phyloP scores from a whole-genome alignment of 192 early-diverging fungal genomes.

The Chytriomyces sp. region DNA sequence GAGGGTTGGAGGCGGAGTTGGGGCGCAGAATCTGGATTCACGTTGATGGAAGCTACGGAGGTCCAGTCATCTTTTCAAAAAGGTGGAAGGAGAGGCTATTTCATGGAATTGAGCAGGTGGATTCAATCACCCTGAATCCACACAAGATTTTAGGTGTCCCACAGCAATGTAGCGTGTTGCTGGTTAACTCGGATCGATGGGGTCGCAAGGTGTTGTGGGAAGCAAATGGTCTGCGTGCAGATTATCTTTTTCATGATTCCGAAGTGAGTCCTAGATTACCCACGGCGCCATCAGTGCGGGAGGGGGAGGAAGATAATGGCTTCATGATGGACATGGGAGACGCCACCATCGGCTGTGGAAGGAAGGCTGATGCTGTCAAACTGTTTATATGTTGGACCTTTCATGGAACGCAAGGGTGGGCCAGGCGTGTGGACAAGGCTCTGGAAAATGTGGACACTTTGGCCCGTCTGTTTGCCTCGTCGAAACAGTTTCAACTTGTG shows the following conservation, averaged over 20 bases:
- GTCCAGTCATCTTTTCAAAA: constrained; percentile 68
- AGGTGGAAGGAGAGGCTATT: constrained; percentile 8
- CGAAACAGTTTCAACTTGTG: constrained; percentile 15
- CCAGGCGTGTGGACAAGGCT: constrained; percentile 61
- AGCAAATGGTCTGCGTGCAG: constrained; percentile 68
- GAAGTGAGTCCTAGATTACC: too few relatives aligned
- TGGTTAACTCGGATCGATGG: constrained; percentile 56
- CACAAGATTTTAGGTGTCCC: constrained; percentile 84
- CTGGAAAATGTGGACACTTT: constrained; percentile 47
- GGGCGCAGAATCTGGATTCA: constrained; percentile 54
- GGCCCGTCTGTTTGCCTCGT: constrained; percentile 26
- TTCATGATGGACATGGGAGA: constrained; percentile 74
- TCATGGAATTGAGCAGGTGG: constrained; percentile 45
- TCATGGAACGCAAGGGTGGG: constrained; percentile 69
- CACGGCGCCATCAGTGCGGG: constrained; percentile 16
- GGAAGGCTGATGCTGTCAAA: constrained; percentile 79
- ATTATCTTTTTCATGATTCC: constrained; percentile 67
- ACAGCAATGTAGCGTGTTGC: constrained; percentile 76
- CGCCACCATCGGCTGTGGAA: constrained; percentile 79
- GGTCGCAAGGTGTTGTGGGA: constrained; percentile 53
- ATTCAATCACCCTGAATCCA: constrained; percentile 78
- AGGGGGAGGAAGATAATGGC: constrained; percentile 30
- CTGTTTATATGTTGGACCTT: constrained; percentile 80
- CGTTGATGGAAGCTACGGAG: constrained; percentile 82
- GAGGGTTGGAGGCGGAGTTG: constrained; percentile 38